Evolutionary conservation across 176 grass and related monocot species (phyloP).

Genomic region (Eleusine indica): DNA sequence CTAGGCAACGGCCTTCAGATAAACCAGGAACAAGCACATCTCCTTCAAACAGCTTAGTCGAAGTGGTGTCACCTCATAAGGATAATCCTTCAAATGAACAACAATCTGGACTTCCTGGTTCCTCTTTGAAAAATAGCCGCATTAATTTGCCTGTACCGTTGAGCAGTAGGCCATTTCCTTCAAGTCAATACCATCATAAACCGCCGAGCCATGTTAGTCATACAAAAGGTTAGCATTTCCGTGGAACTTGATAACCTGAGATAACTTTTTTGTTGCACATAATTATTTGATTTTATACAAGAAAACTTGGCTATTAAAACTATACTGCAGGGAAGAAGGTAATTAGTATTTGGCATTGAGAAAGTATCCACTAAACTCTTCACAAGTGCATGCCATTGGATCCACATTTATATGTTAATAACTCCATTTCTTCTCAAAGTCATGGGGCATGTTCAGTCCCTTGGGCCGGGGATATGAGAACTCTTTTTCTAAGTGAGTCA

Average conservation of each 20-base stretch:
- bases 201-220: slow-evolving; percentile 35
- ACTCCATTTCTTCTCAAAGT: background rate
- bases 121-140: slow-evolving; percentile 26
- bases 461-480: too few relatives aligned
- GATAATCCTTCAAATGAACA: slow-evolving; percentile 42
- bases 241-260: background rate
- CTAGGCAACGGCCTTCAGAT: slow-evolving; percentile 40
- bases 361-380: background rate
- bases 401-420: background rate
- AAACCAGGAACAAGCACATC: slow-evolving; percentile 42
- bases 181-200: slow-evolving; percentile 35
- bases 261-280: slow-evolving; percentile 13
- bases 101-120: slow-evolving; percentile 21
- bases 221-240: slow-evolving; percentile 48
- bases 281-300: background rate
- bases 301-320: background rate
- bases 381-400: background rate
- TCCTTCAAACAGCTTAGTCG: slow-evolving; percentile 39
- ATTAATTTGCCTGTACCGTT: background rate
- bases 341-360: background rate
- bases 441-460: background rate
- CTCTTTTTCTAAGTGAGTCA: too few relatives aligned
- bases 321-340: background rate
- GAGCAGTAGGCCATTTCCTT: slow-evolving; percentile 31
- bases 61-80: slow-evolving; percentile 23